Conservation (phyloP, 2,329 filamentous ascomycete genomes). For the Diaporthe sp. region DNA sequence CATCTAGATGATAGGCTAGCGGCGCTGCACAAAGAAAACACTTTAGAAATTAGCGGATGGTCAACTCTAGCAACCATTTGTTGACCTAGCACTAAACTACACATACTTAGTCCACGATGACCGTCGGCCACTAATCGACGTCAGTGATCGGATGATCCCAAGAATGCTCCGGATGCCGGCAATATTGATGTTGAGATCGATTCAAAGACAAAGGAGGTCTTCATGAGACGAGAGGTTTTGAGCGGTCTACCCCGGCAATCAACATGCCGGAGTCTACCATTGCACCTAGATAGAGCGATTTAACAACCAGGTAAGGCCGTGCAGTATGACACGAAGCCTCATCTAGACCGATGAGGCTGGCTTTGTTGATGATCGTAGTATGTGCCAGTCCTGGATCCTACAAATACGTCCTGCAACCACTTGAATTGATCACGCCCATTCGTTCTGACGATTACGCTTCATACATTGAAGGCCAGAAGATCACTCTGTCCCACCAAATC, state of each 20-base stretch:
- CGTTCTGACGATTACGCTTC: not conserved
- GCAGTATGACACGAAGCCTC: not conserved
- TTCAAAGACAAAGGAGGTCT: not conserved
- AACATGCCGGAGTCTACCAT: not conserved
- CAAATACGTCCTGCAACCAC: not conserved
- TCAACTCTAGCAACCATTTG: not conserved
- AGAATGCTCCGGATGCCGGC: not conserved
- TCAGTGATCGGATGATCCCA: not conserved
- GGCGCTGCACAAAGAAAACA: not conserved
- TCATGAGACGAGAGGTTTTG: not conserved
- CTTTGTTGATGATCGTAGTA: not conserved
- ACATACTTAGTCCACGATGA: not conserved
- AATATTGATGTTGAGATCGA: not conserved
- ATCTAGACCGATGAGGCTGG: not conserved
- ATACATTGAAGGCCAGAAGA: not conserved
- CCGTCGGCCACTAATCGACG: not conserved
- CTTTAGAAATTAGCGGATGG: not conserved
- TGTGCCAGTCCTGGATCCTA: not conserved
- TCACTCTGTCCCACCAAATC: no score
- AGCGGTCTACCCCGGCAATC: not conserved
- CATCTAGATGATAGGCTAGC: not conserved
- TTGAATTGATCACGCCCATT: not conserved
- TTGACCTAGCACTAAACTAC: not conserved
- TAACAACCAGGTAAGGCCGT: not conserved
- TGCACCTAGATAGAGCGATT: no score